phyloP scores from a whole-genome alignment of 176 grass and related monocot genomes.

The bread wheat (Triticum aestivum) region DNA sequence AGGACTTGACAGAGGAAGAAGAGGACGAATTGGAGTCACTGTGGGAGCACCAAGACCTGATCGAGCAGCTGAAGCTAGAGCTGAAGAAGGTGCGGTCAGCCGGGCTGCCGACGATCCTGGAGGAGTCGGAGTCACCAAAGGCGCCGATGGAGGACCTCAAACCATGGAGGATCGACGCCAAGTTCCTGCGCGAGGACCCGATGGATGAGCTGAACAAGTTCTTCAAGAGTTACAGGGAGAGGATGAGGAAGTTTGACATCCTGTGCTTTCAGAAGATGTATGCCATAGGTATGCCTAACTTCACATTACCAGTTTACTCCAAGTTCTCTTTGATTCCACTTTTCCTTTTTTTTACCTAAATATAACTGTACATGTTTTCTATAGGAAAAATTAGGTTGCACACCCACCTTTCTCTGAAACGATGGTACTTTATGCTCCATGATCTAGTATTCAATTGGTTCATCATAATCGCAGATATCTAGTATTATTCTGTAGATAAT shows the following conservation, averaged over 20 bases:
- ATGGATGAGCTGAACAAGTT: constrained; percentile 98
- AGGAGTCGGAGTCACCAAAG: constrained; percentile 83
- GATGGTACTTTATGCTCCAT: not conserved
- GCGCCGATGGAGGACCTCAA: constrained; percentile 73
- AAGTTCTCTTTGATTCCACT: not conserved
- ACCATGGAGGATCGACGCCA: constrained; percentile 78
- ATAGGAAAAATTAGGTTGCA: not conserved
- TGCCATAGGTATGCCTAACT: constrained; percentile 69
- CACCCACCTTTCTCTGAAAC: not conserved
- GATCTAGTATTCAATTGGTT: not conserved
- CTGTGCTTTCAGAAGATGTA: constrained; percentile 92
- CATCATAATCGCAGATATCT: not conserved
- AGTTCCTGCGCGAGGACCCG: constrained; percentile 73
- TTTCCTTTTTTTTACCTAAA: not conserved
- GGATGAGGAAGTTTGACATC: constrained; percentile 97
- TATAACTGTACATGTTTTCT: not conserved
- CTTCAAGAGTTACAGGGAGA: constrained; percentile 91
- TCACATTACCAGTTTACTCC: not conserved
- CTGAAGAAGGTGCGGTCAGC: constrained; percentile 72
- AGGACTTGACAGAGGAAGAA: constrained; percentile 71
- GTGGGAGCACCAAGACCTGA: constrained; percentile 95
- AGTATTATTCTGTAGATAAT: not conserved
- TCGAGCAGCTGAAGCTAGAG: constrained; percentile 94
- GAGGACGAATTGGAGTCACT: constrained; percentile 84
- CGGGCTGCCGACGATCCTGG: constrained; percentile 76